Evolutionary conservation across 441 rosid species (phyloP).

Genomic region (Populus hybrid): DNA sequence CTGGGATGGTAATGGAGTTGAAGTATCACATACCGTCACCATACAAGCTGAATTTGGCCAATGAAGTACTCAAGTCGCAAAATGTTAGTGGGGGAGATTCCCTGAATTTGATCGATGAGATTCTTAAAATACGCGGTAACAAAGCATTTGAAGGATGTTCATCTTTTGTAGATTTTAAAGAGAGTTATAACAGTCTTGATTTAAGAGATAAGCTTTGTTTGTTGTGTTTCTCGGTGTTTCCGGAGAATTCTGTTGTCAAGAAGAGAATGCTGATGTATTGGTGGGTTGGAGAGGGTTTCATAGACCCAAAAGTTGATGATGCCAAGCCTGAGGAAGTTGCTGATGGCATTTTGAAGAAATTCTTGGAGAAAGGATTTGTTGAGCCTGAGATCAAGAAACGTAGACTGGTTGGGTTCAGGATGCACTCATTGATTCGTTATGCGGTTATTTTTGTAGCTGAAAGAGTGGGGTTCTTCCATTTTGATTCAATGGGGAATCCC

Average conservation of each 20-base stretch:
- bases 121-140: slow-evolving; percentile 17
- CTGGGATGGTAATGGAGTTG: slow-evolving; percentile 33
- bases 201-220: slow-evolving; percentile 13
- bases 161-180: slow-evolving; percentile 17
- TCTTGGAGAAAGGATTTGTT: slow-evolving; percentile 24
- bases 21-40: slow-evolving; percentile 34
- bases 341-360: slow-evolving; percentile 12
- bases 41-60: slow-evolving; percentile 4
- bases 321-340: slow-evolving; percentile 19
- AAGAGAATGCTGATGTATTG: slow-evolving; percentile 44
- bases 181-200: slow-evolving; percentile 8
- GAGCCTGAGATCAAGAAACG: slow-evolving; percentile 27
- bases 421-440: slow-evolving; percentile 41
- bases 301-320: background rate
- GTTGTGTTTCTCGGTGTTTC: slow-evolving; percentile 37
- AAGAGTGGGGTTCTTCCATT: slow-evolving; percentile 19
- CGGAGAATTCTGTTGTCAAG: slow-evolving; percentile 40
- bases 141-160: background rate
- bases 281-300: slow-evolving; percentile 50
- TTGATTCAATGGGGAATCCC: slow-evolving; percentile 19
- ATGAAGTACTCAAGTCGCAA: slow-evolving; percentile 6
- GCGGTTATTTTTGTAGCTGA: slow-evolving; percentile 34
- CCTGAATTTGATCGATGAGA: background rate
- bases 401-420: slow-evolving; percentile 25
- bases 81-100: slow-evolving; percentile 5